Base-by-base conservation (phyloP, 306 rosid genomes). In the Leucaena leucocephala region DNA sequence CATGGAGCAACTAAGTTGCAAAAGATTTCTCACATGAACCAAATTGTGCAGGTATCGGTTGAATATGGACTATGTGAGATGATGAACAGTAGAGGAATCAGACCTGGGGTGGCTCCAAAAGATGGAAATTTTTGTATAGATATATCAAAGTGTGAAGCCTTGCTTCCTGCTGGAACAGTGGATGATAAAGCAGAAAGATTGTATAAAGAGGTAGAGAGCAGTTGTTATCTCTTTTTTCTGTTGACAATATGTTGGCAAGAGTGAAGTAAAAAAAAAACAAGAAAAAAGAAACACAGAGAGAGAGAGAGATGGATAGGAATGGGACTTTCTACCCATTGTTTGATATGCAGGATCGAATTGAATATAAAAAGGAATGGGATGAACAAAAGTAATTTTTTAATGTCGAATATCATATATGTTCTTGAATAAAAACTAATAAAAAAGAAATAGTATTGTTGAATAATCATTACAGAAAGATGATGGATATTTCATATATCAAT, bases 31-130 rank as follows among this genome's bases (percentile, higher is more conserved):
- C 65, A n/a, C 8, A 35, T 70, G 27, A 44, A 67, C 44, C 27
- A 69, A 39, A 0, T 35, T 44, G n/a, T 84, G 71, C 80, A 92
- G 97, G 92, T 85, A 7, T 88, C 91, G 36, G 68, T 95, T 49
- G 98, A 95, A 82, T 85, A 84, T 72, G 98, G 98, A 58, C 74
- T 95, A 40, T 86, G 94, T 76, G 98, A 91, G 85, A 92, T 92
- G 94, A 80, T 95, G 57, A 91, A 84, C 84, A 82, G 3, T 0
- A 73, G 0, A 48, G 98, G 97, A 5, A 88, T 95, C 33, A 89
- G 88, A 13, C 72, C 78, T 7, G 68, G 81, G 9, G 76, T 85
- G 46, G 89, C 88, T 61, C 98, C 98, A 1, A 85, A 84, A 76
- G 91, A 92, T 81, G 89, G 89, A 46, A 80, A 85, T 14, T 86